A percentile compares a stretch with the other conserved stretches of the same genome.
Conservation (phyloP, 345 rosid species). For the Isatis tinctoria region DNA sequence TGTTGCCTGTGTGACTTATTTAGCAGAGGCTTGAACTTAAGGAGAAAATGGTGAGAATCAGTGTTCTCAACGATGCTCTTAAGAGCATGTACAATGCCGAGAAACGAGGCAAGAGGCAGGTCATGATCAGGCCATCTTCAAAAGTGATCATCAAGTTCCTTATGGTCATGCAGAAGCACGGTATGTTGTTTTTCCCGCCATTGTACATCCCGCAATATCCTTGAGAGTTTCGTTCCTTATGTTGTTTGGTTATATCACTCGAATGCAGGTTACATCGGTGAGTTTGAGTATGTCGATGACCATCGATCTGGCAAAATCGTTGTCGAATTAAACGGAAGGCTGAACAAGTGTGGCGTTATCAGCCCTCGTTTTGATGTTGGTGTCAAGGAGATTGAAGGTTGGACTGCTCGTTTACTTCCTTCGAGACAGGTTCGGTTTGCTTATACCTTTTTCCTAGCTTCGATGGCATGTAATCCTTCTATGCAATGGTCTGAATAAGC, state of each 20-base stretch:
- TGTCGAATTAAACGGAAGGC: slow-evolving; percentile 48
- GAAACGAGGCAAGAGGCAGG: slow-evolving; percentile 36
- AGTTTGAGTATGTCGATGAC: slow-evolving; percentile 53
- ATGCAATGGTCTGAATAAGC: not conserved
- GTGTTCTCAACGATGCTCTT: slow-evolving; percentile 35
- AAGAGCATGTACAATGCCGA: slow-evolving; percentile 38
- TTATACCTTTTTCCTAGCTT: not conserved
- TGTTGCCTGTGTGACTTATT: not conserved
- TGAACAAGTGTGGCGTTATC: slow-evolving; percentile 54
- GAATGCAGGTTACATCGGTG: slow-evolving; percentile 40
- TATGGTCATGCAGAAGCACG: slow-evolving; percentile 37
- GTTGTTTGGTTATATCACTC: not conserved
- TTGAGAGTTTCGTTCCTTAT: not conserved
- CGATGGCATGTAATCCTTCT: not conserved
- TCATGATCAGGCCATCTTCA: slow-evolving; percentile 33
- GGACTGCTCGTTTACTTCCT: slow-evolving; percentile 58
- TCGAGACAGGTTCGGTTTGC: slow-evolving; percentile 42
- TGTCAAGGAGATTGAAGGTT: slow-evolving; percentile 50
- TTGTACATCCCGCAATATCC: no score
- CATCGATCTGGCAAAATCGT: slow-evolving; percentile 52
- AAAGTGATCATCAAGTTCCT: slow-evolving; percentile 38
- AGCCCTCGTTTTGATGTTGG: slow-evolving; percentile 57
- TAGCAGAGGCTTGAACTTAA: slow-evolving; percentile 18
- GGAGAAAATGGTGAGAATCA: slow-evolving; percentile 30
- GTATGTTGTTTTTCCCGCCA: not conserved